phyloP scores from a whole-genome alignment of 1,284 basidiomycete genomes.

The Rhodotorula sp. region DNA sequence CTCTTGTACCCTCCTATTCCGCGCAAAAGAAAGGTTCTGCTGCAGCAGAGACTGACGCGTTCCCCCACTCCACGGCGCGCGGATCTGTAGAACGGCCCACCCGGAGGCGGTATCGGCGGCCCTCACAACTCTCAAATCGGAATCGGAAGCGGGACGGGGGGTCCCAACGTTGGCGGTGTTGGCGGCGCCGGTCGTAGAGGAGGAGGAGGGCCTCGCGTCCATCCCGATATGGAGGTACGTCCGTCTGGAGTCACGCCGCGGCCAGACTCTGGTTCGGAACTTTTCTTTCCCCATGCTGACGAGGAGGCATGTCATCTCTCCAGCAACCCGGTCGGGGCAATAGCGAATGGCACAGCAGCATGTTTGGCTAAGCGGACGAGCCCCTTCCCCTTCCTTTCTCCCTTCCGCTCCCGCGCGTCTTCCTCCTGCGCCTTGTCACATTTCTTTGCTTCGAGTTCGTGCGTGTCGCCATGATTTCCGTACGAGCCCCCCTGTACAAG shows the following conservation, averaged over 20 bases:
- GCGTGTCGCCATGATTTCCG: background rate
- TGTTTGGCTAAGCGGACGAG: slow-evolving; percentile 5
- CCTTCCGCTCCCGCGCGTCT: background rate
- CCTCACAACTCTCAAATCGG: background rate
- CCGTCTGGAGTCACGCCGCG: too few species aligned
- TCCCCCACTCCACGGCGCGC: background rate
- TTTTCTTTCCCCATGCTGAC: too few species aligned
- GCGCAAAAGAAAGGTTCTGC: too few species aligned
- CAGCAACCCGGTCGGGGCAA: slow-evolving; percentile 4
- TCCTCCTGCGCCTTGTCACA: background rate
- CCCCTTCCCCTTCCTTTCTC: too few species aligned
- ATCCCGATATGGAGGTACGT: slow-evolving; percentile 30
- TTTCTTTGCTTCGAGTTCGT: background rate
- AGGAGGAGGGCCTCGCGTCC: slow-evolving; percentile 9
- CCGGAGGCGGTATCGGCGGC: slow-evolving; percentile 3
- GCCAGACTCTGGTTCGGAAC: background rate
- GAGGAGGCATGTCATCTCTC: fast-evolving
- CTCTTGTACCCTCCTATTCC: background rate
- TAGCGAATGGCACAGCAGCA: slow-evolving; percentile 17
- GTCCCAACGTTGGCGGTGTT: slow-evolving; percentile 9
- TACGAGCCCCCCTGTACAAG: background rate
- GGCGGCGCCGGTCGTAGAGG: slow-evolving; percentile 4
- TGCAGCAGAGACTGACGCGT: background rate
- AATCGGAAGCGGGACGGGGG: too few species aligned
- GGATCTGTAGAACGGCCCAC: slow-evolving; percentile 27